These are phyloP conservation scores for Aspergillus sclerotioniger DNA, from an alignment of 495 filamentous ascomycete genomes.

Conservation along the genomic window DNA sequence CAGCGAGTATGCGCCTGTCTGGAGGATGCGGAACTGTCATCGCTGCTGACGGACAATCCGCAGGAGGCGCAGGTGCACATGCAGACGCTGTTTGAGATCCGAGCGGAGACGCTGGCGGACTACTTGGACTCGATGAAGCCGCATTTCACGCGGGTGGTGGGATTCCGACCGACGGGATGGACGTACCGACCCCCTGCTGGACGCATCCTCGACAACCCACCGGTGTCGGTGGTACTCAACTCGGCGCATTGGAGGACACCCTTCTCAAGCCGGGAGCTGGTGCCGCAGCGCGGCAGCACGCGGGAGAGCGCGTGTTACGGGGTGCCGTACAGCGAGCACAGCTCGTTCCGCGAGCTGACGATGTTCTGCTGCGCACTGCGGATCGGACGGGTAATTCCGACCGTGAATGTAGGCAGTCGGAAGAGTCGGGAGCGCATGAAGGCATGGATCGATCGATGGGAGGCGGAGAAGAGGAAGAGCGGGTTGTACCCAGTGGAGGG, in stretches of 20 bases:
- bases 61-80: slow-evolving; percentile 92
- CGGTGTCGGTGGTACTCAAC: slow-evolving; percentile 68
- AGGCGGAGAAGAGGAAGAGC: slow-evolving; percentile 75
- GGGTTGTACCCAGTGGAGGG: slow-evolving; percentile 58
- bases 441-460: slow-evolving; percentile 85
- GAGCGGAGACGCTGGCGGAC: slow-evolving; percentile 79
- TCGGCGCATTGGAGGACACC: slow-evolving; percentile 68
- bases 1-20: slow-evolving; percentile 79
- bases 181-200: slow-evolving; percentile 73
- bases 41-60: slow-evolving; percentile 75
- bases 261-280: slow-evolving; percentile 64
- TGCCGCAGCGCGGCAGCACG: slow-evolving; percentile 76
- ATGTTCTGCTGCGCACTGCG: slow-evolving; percentile 86
- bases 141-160: slow-evolving; percentile 82
- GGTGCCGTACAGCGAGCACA: slow-evolving; percentile 94
- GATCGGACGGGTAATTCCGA: slow-evolving; percentile 87
- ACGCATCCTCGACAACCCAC: slow-evolving; percentile 60
- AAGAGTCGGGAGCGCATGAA: slow-evolving; percentile 80
- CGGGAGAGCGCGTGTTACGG: slow-evolving; percentile 76
- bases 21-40: slow-evolving; percentile 77
- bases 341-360: slow-evolving; percentile 87
- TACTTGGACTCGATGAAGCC: slow-evolving; percentile 77
- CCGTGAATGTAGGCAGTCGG: slow-evolving; percentile 81
- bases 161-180: slow-evolving; percentile 90
- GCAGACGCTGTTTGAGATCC: slow-evolving; percentile 90